Evolutionary conservation across 2,329 filamentous ascomycete genomes (phyloP).

Genomic region (Fusarium irregulare): DNA sequence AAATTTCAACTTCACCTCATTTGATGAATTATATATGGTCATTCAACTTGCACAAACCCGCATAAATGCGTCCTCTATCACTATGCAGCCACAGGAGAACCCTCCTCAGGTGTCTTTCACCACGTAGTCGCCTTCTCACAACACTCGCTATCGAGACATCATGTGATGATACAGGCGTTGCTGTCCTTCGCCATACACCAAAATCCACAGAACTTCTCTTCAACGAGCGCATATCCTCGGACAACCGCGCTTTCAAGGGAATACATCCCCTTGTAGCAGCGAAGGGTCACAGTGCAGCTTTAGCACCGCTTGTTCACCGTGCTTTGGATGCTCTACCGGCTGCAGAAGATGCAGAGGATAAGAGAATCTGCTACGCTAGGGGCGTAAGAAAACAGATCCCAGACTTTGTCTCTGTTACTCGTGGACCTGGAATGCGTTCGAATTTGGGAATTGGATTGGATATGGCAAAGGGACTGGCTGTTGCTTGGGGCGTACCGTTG

Average conservation of each 20-base stretch:
- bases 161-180: constrained; percentile 94
- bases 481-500: constrained; percentile 85
- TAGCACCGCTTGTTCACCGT: constrained; percentile 74
- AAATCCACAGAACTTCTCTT: constrained; percentile 72
- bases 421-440: constrained; percentile 88
- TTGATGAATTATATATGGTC: not conserved
- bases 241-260: constrained; percentile 79
- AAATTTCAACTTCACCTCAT: constrained; percentile 10
- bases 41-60: not conserved
- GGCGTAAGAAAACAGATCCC: constrained; percentile 60
- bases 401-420: constrained; percentile 88
- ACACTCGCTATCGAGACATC: constrained; percentile 84
- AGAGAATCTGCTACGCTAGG: constrained; percentile 27
- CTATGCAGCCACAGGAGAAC: constrained; percentile 8
- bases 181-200: constrained; percentile 74
- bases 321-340: constrained; percentile 67
- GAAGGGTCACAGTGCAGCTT: constrained; percentile 76
- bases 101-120: not conserved
- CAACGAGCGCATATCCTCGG: constrained; percentile 83
- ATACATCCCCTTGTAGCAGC: constrained; percentile 84
- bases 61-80: constrained; percentile 30
- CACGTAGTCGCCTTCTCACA: constrained; percentile 53
- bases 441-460: constrained; percentile 83
- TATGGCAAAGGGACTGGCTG: constrained; percentile 86
- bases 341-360: constrained; percentile 4